phyloP scores from a whole-genome alignment of 805 yeast species.

The Peterozyma toletana region DNA sequence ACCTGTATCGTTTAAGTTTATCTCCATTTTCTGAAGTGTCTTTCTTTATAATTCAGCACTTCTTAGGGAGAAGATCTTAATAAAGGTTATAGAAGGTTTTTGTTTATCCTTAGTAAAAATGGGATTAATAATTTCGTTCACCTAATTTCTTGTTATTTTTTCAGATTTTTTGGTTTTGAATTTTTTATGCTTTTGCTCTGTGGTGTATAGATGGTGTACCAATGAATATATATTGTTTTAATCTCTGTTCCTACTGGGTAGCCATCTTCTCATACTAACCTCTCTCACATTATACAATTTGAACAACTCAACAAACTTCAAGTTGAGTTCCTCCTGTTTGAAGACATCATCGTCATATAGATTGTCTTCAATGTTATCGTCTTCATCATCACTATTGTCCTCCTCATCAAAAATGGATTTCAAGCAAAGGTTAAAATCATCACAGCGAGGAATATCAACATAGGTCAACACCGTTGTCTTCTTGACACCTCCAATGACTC shows the following conservation, averaged over 20 bases:
- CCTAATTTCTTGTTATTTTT: too few species aligned
- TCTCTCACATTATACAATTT: slow-evolving; percentile 50
- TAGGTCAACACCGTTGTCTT: slow-evolving; percentile 67
- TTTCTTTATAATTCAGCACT: too few species aligned
- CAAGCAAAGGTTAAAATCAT: slow-evolving; percentile 15
- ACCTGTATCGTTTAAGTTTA: too few species aligned
- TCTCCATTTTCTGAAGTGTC: too few species aligned
- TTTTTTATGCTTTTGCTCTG: too few species aligned
- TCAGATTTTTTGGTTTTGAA: too few species aligned
- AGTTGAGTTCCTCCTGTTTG: too few species aligned
- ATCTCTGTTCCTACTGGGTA: slow-evolving; percentile 78
- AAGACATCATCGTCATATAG: neutral
- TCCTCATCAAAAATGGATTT: neutral
- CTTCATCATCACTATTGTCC: slow-evolving; percentile 9
- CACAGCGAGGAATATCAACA: slow-evolving; percentile 47
- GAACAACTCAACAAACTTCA: slow-evolving; percentile 24
- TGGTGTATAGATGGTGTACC: too few species aligned
- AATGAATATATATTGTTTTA: slow-evolving; percentile 18
- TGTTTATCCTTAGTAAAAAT: too few species aligned
- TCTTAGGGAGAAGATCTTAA: too few species aligned
- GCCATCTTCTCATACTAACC: slow-evolving; percentile 72
- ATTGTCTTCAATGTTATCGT: slow-evolving; percentile 8
- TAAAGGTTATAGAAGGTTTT: too few species aligned
- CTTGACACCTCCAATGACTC: slow-evolving; percentile 84
- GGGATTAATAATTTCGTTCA: too few species aligned